A percentile compares a stretch with the other conserved stretches of the same genome.
Conservation (phyloP, 371 early-diverging fungal species). For the Mucor saturninus region DNA sequence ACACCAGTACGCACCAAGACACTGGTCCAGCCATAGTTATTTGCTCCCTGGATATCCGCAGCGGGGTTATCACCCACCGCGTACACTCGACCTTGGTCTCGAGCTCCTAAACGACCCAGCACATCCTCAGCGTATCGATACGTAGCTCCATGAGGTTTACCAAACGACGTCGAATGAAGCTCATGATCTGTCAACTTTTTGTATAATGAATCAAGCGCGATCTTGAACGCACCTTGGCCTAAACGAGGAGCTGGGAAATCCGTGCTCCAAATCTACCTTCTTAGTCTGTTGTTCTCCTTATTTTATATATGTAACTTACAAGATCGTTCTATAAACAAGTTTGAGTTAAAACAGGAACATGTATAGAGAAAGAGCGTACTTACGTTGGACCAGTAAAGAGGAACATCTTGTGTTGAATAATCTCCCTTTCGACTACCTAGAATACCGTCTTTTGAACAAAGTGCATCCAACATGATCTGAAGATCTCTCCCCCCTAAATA, state of each 20-base stretch:
- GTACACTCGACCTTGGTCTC: slow-evolving; percentile 43
- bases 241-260: slow-evolving; percentile 79
- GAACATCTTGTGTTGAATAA: slow-evolving; percentile 58
- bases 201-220: slow-evolving; percentile 65
- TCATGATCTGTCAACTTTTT: slow-evolving; percentile 39
- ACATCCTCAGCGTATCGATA: slow-evolving; percentile 74
- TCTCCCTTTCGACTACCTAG: slow-evolving; percentile 60
- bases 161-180: slow-evolving; percentile 74
- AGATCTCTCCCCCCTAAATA: slow-evolving; percentile 79
- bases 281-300: no score
- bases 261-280: slow-evolving; percentile 77
- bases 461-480: slow-evolving; percentile 79
- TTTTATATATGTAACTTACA: slow-evolving; percentile 25
- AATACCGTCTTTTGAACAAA: slow-evolving; percentile 68
- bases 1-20: slow-evolving; percentile 87
- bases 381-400: slow-evolving; percentile 83
- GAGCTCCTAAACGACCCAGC: slow-evolving; percentile 35
- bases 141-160: slow-evolving; percentile 81
- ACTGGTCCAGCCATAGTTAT: slow-evolving; percentile 80
- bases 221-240: slow-evolving; percentile 83
- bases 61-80: slow-evolving; percentile 83
- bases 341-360: neutral
- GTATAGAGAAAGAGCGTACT: slow-evolving; percentile 3
- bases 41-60: slow-evolving; percentile 83
- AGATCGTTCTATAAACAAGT: slow-evolving; percentile 41